phyloP scores from a whole-genome alignment of 768 basidiomycete genomes.

The Leccinum uliginosum region DNA sequence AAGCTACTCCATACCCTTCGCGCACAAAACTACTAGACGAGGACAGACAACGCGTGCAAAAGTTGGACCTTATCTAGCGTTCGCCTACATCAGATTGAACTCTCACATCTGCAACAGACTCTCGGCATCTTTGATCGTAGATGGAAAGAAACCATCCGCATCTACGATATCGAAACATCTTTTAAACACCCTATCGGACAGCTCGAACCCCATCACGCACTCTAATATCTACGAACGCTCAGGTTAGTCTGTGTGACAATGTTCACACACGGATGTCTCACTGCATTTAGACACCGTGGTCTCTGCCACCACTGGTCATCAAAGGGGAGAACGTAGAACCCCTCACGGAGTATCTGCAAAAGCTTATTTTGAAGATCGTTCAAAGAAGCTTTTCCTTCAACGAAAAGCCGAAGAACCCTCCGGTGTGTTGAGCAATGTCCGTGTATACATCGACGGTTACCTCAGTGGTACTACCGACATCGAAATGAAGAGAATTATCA shows the following conservation, averaged over 20 bases:
- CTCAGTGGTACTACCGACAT: slow-evolving; percentile 70
- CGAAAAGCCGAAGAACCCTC: slow-evolving; percentile 8
- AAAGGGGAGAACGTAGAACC: slow-evolving; percentile 47
- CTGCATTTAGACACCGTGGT: slow-evolving; percentile 48
- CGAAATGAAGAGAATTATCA: slow-evolving; percentile 68
- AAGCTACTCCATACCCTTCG: slow-evolving; percentile 5
- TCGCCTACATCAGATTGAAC: background rate
- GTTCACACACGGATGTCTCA: slow-evolving; percentile 1
- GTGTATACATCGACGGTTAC: slow-evolving; percentile 70
- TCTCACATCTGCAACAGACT: slow-evolving; percentile 19
- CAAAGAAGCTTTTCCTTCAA: slow-evolving; percentile 41
- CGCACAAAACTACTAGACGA: slow-evolving; percentile 12
- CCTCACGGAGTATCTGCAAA: slow-evolving; percentile 26
- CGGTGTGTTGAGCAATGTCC: slow-evolving; percentile 40
- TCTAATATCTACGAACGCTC: slow-evolving; percentile 59
- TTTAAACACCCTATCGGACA: slow-evolving; percentile 55
- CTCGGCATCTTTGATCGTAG: slow-evolving; percentile 28
- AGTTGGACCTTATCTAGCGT: slow-evolving; percentile 1
- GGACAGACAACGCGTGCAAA: slow-evolving; percentile 17
- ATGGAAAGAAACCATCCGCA: slow-evolving; percentile 34
- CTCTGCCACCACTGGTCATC: slow-evolving; percentile 66
- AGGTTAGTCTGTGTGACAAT: slow-evolving; percentile 36
- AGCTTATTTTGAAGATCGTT: slow-evolving; percentile 40
- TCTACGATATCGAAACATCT: slow-evolving; percentile 54
- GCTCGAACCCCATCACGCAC: slow-evolving; percentile 76